Conservation (phyloP, 2,329 filamentous ascomycete genomes). For the Aspergillus sp. region DNA sequence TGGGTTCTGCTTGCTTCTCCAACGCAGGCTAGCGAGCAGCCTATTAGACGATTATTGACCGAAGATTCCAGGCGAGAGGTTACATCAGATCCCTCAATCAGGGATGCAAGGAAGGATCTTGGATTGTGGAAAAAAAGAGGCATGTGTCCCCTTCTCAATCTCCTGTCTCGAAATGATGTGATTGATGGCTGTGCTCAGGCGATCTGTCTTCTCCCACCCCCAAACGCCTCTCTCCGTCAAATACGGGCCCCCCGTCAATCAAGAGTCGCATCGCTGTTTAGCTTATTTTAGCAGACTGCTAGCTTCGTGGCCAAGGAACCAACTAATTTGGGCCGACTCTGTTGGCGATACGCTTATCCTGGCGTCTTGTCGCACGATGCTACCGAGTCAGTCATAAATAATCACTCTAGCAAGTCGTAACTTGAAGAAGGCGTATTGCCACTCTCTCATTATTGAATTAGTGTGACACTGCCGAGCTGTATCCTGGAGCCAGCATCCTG, state of each 20-base stretch:
- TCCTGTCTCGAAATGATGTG: background rate
- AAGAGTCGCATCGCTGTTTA: slow-evolving; percentile 11
- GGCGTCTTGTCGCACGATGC: slow-evolving; percentile 11
- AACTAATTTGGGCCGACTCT: slow-evolving; percentile 25
- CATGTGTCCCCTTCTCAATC: too few species aligned
- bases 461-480: too few species aligned
- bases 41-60: too few species aligned
- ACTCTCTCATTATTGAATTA: background rate
- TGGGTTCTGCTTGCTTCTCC: background rate
- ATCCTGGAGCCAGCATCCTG: too few species aligned
- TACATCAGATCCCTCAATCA: background rate
- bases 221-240: background rate
- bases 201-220: slow-evolving; percentile 5
- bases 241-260: background rate
- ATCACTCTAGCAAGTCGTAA: too few species aligned
- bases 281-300: slow-evolving; percentile 13
- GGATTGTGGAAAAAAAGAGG: background rate
- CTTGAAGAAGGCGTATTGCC: background rate
- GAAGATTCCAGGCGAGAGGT: background rate
- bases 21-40: too few species aligned
- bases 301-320: slow-evolving; percentile 21
- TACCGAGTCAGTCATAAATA: background rate
- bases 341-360: slow-evolving; percentile 37
- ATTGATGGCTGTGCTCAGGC: slow-evolving; percentile 4
- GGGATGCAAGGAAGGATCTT: background rate